Base-by-base conservation (phyloP, 441 rosid species). In the Biscutella laevigata region DNA sequence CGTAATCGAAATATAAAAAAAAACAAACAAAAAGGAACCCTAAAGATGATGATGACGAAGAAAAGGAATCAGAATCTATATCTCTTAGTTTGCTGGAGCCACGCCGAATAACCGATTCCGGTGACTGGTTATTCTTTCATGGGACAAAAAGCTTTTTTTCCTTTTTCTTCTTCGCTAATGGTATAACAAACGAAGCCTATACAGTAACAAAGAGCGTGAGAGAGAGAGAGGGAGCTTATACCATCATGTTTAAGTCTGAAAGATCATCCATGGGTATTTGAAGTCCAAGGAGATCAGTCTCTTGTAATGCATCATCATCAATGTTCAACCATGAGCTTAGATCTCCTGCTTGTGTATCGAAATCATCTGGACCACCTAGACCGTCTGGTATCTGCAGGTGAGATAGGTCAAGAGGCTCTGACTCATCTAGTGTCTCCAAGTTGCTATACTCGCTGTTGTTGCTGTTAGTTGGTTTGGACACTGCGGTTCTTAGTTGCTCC, bases 181-280 rank as follows among this genome's bases (percentile, higher is more conserved):
- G 90, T 92, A 80, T 82, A 88, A 80, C 74, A 69, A 83, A 76
- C 76, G 81, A 74, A n/a, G 81, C 74, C 92, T 88, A 77, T 86
- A 86, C 90, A 82, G 70, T 78, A 64, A 28, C 14, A 61, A 71
- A 71, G 64, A 33, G 41, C n/a, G n/a, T n/a, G n/a, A n/a, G n/a
- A 10, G 34, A 15, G 35, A 15, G 42, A 29, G 44, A 53, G 35
- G 40, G 67, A 49, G 62, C 71, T 80, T 77, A 94, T 69, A 94
- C 88, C 95, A 86, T 89, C 97, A 89, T 84, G 71, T 94, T 81
- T 52, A 94, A 68, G 79, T 86, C 97, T 46, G 97, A 73, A 69
- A 94, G 92, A 71, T 94, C 99, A 64, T 94, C 99, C 99, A 89
- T 89, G 36, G 99, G 99, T 69, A 94, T 94, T 72, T 89, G 94